Conservation (phyloP, 2,329 filamentous ascomycete species). For the Diaporthe humulicola region DNA sequence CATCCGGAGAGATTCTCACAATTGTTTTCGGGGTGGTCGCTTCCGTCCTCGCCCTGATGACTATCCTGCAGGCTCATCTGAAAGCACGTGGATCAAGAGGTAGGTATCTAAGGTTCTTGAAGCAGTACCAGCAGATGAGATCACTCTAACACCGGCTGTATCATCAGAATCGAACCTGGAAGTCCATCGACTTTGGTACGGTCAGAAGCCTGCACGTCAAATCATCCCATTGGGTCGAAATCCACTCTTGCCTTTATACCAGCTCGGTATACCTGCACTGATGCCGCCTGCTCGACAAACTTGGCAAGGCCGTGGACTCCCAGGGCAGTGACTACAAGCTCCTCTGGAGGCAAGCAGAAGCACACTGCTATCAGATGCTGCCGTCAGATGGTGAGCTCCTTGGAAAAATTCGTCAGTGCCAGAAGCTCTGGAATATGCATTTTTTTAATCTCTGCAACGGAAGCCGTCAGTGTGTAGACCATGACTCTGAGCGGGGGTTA, state of each 20-base stretch:
- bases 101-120: accelerated
- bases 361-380: background rate
- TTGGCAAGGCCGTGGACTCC: background rate
- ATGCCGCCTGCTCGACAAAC: background rate
- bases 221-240: background rate
- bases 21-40: background rate
- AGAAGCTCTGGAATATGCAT: no score
- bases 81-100: background rate
- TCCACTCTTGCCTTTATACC: no score
- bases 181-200: background rate
- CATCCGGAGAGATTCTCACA: background rate
- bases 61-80: background rate
- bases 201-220: background rate
- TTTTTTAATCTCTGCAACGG: background rate
- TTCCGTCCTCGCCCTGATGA: background rate
- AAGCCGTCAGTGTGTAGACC: background rate
- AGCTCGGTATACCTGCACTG: no score
- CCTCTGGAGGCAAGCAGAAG: background rate
- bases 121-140: background rate
- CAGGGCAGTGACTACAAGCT: accelerated
- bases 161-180: background rate
- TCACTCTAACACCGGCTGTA: background rate
- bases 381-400: background rate
- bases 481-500: background rate
- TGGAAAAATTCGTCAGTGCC: no score